Percentiles rank a stretch among this genome's conserved stretches.
Conservation (phyloP, 805 yeast species). For the Debaryomyces castellii region DNA sequence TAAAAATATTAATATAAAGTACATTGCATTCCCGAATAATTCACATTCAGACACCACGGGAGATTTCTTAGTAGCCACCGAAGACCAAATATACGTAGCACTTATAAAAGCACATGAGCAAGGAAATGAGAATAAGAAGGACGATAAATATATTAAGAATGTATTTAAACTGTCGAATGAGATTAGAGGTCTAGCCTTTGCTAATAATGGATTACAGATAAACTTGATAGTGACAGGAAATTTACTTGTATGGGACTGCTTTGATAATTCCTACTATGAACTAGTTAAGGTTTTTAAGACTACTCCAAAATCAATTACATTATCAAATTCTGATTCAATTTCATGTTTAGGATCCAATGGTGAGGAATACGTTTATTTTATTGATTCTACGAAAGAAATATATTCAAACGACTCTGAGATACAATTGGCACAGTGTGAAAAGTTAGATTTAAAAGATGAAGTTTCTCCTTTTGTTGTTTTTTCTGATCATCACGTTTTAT, state of each 20-base stretch:
- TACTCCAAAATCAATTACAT: slow-evolving; percentile 9
- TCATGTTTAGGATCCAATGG: slow-evolving; percentile 14
- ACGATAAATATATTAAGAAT: slow-evolving; percentile 33
- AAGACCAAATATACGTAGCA: slow-evolving; percentile 27
- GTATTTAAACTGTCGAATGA: slow-evolving; percentile 17
- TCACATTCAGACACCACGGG: slow-evolving; percentile 18
- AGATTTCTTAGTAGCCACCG: slow-evolving; percentile 32
- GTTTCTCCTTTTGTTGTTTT: slow-evolving; percentile 18
- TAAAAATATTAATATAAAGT: slow-evolving; percentile 26
- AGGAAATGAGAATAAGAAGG: slow-evolving; percentile 26
- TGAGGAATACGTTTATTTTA: slow-evolving; percentile 12
- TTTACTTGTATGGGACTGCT: slow-evolving; percentile 33
- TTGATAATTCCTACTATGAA: slow-evolving; percentile 29
- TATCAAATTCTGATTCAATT: slow-evolving; percentile 3
- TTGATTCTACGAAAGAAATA: slow-evolving; percentile 15
- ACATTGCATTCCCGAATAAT: slow-evolving; percentile 22
- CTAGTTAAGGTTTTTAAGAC: slow-evolving; percentile 27
- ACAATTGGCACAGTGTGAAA: slow-evolving; percentile 15
- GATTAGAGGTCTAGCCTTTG: slow-evolving; percentile 1
- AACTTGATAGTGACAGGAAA: slow-evolving; percentile 17
- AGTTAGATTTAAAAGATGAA: slow-evolving; percentile 8
- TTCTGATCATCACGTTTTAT: slow-evolving; percentile 31
- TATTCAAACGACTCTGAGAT: slow-evolving; percentile 33
- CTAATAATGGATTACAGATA: slow-evolving; percentile 23
- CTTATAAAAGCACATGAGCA: slow-evolving; percentile 29